Conservation (phyloP, 441 rosid species). For the Adansonia rubrostipa region DNA sequence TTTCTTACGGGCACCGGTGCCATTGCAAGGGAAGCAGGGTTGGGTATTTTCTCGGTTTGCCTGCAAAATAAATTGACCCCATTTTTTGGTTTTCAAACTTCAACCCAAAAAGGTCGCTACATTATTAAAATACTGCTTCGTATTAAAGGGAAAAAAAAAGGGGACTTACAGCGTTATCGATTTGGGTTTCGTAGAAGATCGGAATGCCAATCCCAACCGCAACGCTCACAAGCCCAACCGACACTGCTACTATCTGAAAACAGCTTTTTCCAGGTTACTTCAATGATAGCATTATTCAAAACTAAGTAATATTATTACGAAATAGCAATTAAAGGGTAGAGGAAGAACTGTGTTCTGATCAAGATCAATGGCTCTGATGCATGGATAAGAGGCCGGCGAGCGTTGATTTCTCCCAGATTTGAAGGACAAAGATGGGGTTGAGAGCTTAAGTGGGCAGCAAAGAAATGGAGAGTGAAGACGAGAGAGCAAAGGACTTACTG, state of each 20-base stretch:
- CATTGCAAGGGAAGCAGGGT: slow-evolving; percentile 92
- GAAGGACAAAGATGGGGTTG: slow-evolving; percentile 30
- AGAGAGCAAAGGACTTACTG: slow-evolving; percentile 47
- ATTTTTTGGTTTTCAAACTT: background rate
- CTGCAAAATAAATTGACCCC: slow-evolving; percentile 37
- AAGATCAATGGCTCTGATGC: slow-evolving; percentile 71
- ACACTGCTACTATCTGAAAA: slow-evolving; percentile 74
- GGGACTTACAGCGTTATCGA: slow-evolving; percentile 78
- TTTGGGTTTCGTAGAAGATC: slow-evolving; percentile 82
- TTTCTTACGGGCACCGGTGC: slow-evolving; percentile 94
- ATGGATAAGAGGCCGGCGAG: slow-evolving; percentile 55
- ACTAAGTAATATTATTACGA: background rate
- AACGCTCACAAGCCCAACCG: slow-evolving; percentile 84
- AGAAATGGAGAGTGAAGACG: slow-evolving; percentile 67
- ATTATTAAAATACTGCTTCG: background rate
- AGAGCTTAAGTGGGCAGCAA: slow-evolving; percentile 50
- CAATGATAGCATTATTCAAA: background rate
- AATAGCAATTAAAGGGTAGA: background rate
- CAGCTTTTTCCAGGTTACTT: slow-evolving; percentile 3
- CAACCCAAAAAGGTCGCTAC: background rate
- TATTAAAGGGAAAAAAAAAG: background rate
- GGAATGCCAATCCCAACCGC: slow-evolving; percentile 90
- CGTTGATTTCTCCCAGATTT: slow-evolving; percentile 45
- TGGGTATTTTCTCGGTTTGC: slow-evolving; percentile 90
- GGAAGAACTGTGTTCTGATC: slow-evolving; percentile 79